Evolutionary conservation across 495 filamentous ascomycete genomes (phyloP).

Genomic region (Penicillium bialowiezense): DNA sequence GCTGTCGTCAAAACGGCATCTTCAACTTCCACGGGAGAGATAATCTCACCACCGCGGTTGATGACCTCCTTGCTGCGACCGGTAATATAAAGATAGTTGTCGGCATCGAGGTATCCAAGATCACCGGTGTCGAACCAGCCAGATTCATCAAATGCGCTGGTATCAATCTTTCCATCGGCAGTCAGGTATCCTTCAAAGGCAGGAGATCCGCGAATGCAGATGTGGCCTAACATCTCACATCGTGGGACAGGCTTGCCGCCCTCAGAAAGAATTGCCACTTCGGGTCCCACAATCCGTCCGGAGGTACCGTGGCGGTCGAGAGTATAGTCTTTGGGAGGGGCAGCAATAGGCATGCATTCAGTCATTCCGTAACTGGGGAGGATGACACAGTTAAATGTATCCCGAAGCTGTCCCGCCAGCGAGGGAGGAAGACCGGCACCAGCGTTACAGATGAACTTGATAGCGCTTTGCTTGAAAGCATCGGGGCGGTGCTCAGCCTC

Average conservation of each 20-base stretch:
- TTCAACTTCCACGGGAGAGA: conserved; percentile 76
- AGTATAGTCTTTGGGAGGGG: conserved; percentile 34
- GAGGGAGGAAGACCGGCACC: conserved; percentile 41
- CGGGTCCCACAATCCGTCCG: conserved; percentile 38
- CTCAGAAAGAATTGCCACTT: conserved; percentile 34
- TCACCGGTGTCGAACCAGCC: conserved; percentile 52
- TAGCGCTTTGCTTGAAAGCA: conserved; percentile 32
- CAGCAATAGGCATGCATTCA: conserved; percentile 47
- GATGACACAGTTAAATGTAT: conserved; percentile 37
- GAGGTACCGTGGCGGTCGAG: conserved; percentile 43
- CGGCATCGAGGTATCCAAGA: conserved; percentile 45
- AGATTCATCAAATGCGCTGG: conserved; percentile 30
- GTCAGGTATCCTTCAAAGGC: conserved; percentile 43
- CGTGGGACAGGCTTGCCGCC: conserved; percentile 10
- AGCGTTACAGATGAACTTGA: conserved; percentile 45
- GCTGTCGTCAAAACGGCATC: conserved; percentile 60
- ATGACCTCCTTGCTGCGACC: conserved; percentile 76
- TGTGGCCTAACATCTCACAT: conserved; percentile 29
- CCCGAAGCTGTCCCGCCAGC: conserved; percentile 31
- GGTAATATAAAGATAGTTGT: conserved; percentile 67
- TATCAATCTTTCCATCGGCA: conserved; percentile 27
- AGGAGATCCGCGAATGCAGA: conserved; percentile 42
- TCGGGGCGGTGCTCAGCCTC: conserved; percentile 25
- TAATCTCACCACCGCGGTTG: conserved; percentile 78
- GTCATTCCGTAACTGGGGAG: conserved; percentile 50